Evolutionary conservation across 129 eudicot genomes (phyloP).

Genomic region (Solidago caesia): DNA sequence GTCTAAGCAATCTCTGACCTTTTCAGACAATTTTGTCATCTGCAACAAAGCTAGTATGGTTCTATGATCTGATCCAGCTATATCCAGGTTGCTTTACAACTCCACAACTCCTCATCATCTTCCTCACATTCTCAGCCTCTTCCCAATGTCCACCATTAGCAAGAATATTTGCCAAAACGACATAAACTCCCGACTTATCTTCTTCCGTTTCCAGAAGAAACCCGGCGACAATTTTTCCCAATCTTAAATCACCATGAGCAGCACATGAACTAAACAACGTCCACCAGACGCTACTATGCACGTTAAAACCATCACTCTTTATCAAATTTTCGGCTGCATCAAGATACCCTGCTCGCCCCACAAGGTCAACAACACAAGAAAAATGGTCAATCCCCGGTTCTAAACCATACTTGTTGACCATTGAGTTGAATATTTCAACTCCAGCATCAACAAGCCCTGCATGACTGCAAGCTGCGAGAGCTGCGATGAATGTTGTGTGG

Average conservation of each 20-base stretch:
- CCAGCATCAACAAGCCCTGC: constrained; percentile 75
- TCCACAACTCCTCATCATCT: constrained; percentile 56
- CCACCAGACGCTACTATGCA: constrained; percentile 81
- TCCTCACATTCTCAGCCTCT: constrained; percentile 73
- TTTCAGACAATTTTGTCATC: neutral
- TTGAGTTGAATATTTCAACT: constrained; percentile 58
- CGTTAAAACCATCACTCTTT: constrained; percentile 29
- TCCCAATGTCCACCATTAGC: constrained; percentile 78
- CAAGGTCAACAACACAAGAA: constrained; percentile 76
- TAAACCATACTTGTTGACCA: constrained; percentile 58
- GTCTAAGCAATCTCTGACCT: neutral
- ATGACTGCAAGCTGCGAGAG: constrained; percentile 83
- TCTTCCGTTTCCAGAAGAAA: constrained; percentile 57
- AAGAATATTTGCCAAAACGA: constrained; percentile 69
- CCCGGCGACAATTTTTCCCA: constrained; percentile 64
- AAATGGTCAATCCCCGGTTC: constrained; percentile 71
- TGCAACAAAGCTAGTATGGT: neutral
- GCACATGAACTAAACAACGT: constrained; percentile 74
- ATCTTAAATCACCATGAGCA: constrained; percentile 66
- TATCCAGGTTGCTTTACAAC: constrained; percentile 75
- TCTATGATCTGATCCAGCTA: constrained; percentile 63
- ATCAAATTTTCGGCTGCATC: constrained; percentile 65
- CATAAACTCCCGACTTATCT: constrained; percentile 57
- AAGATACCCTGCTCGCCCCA: constrained; percentile 77
- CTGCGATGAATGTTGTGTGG: constrained; percentile 59